Conservation (phyloP, 306 rosid genomes). For the Coriaria nepalensis region DNA sequence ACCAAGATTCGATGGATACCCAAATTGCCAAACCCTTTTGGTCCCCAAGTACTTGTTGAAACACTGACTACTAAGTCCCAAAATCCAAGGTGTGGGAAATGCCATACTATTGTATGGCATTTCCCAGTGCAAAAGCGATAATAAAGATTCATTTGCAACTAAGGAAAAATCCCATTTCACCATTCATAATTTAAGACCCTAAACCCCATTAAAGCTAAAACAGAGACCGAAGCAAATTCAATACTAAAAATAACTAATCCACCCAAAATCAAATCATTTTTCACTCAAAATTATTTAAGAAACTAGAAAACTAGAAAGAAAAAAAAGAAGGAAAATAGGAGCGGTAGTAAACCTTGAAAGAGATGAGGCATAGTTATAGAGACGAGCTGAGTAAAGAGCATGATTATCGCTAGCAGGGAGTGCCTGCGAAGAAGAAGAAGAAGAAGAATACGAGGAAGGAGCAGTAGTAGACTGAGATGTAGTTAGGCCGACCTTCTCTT, state of each 20-base stretch:
- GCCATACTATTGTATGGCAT: too few species aligned
- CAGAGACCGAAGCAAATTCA: constrained; percentile 20
- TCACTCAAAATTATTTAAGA: too few species aligned
- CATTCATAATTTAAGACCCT: neutral
- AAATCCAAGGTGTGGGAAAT: too few species aligned
- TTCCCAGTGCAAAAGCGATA: too few species aligned
- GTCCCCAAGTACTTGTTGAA: too few species aligned
- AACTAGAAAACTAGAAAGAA: neutral
- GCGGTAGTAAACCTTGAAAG: constrained; percentile 44
- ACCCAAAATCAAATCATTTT: neutral
- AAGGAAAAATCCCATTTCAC: constrained; percentile 1
- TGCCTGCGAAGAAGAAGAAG: constrained; percentile 23
- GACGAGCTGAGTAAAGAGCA: constrained; percentile 40
- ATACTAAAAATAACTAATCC: constrained; percentile 10
- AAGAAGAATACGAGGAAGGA: constrained; percentile 24
- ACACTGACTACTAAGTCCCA: too few species aligned
- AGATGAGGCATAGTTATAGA: constrained; percentile 33
- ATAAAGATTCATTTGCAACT: too few species aligned
- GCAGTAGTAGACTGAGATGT: constrained; percentile 37
- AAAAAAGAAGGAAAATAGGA: neutral
- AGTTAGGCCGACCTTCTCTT: constrained; percentile 95
- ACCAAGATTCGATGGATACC: too few species aligned
- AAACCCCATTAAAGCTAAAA: constrained; percentile 10
- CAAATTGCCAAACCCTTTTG: too few species aligned
- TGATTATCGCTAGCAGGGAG: constrained; percentile 31